Evolutionary conservation across 495 filamentous ascomycete genomes (phyloP), one percentile per base, ranked within the genome.

Genomic region (Durotheca rogersii): DNA sequence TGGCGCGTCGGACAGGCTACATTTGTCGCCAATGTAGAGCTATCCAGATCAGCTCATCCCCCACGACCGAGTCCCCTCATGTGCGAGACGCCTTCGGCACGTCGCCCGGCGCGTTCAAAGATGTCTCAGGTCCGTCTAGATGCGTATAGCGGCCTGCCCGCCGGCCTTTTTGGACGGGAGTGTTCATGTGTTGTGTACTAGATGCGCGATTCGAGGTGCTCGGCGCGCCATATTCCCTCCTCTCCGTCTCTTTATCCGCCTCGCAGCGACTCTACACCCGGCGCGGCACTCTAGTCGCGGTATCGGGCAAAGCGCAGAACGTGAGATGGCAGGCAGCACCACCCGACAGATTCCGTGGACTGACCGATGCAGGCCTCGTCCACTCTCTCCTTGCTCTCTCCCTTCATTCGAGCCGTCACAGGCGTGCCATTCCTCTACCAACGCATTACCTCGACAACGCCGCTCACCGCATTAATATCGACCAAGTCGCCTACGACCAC

Each of bases 341-440:
- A 27, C 23, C 23, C 9, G 23, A 19, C 12, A 6, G 42, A 19
- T 21, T 56, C 4, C 12, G n/a, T n/a, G n/a, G n/a, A n/a, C n/a
- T 47, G 52, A 19, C 7, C 45, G 47, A 16, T 4, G 11, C 47
- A 89, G 82, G 79, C 82, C 47, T 78, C 90, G 72, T 96, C 92
- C 9, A 90, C 89, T 2, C 77, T 98, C 51, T 94, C 90, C 44
- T 72, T 95, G 41, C 82, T 97, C 31, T 83, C 86, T 36, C 93
- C 93, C 9, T 80, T 95, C 60, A 75, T 80, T 30, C 81, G 93
- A 64, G 83, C 87, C 17, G 57, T 80, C 48, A 79, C 92, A 16
- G 86, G 90, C 41, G 82, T 96, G 27, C 93, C 93, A 4, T 98
- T 98, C 68, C 77, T 97, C 53, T 98, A 97, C 69, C 93, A 96